Evolutionary conservation across 176 grass and related monocot species (phyloP), one percentile per base, ranked within the genome.

Genomic region (Cenchrus fungigraminus): DNA sequence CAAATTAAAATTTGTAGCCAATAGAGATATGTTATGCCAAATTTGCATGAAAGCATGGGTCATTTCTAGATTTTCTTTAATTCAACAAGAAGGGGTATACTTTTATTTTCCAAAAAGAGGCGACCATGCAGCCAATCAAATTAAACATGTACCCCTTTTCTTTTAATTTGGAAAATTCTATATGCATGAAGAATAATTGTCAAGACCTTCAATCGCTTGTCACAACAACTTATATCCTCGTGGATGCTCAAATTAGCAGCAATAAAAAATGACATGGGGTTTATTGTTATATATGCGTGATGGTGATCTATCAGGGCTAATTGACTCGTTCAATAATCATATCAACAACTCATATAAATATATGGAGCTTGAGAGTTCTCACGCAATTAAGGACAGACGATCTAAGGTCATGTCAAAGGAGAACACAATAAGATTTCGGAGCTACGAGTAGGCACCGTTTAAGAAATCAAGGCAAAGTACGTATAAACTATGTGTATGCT

Each of bases 381-480:
- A 69, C 6, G 61, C 2, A 8, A 9, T 46, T 9, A 43, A 12
- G 6, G 19, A 75, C 73, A 57, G 14, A 13, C 22, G 46, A 19
- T 44, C 68, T 76, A 51, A 32, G 25, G 59, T 80, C 16, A 73
- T 79, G 60, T 59, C 68, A 73, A 60, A 51, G 31, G 31, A 80
- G 9, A 51, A 51, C 9, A 44, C 4, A 83, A 73, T 73, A 5
- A 65, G 10, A 86, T 73, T 90, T 81, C n/a, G 49, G 71, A 59
- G 67, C 42, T 90, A 83, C 28, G 73, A 51, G 59, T 79, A 79
- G 80, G 52, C 20, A 45, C 9, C 9, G 17, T 87, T 79, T 79
- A 87, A 79, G 6, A 85, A 87, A 74, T 68, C 29, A 32, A 59
- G 74, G 60, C 44, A 74, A 44, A 7, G 2, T 62, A 44, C 2